These are phyloP conservation scores for Fusarium albosuccineum DNA, from an alignment of 2,329 filamentous ascomycete species.

Conservation along the genomic window DNA sequence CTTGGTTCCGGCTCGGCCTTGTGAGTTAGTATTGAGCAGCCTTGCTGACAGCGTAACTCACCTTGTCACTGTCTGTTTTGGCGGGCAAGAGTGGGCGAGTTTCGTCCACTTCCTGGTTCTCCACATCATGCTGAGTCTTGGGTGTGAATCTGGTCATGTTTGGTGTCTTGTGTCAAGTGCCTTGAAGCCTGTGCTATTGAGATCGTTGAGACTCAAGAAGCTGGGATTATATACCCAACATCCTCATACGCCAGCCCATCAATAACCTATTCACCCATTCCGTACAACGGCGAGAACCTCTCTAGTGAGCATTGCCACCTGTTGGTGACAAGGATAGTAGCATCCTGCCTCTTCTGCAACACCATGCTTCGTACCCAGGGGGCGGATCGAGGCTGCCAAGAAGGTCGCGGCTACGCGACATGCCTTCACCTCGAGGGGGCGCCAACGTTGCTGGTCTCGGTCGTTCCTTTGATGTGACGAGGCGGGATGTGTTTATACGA, in stretches of 20 bases:
- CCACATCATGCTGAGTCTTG: not conserved
- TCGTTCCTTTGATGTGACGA: not conserved
- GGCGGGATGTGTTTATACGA: not conserved
- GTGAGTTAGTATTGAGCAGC: not conserved
- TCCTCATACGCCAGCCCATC: not conserved
- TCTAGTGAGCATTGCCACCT: not conserved
- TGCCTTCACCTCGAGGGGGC: not conserved
- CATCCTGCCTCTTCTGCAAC: not conserved
- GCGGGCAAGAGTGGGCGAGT: not conserved
- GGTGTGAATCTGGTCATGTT: not conserved
- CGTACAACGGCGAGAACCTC: not conserved
- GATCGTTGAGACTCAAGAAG: not conserved
- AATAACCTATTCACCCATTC: not conserved
- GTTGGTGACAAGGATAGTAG: constrained; percentile 3
- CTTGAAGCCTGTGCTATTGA: not conserved
- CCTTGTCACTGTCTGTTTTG: not conserved
- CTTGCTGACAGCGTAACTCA: not conserved
- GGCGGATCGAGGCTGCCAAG: not conserved
- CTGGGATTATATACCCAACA: not conserved
- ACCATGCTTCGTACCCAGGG: not conserved
- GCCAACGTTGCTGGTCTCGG: not conserved
- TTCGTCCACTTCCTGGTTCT: not conserved
- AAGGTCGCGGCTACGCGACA: not conserved
- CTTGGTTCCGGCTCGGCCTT: not conserved
- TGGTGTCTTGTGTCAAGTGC: not conserved